Conservation (phyloP, 2,329 filamentous ascomycete species). For the Sphaerulina vaccinii region DNA sequence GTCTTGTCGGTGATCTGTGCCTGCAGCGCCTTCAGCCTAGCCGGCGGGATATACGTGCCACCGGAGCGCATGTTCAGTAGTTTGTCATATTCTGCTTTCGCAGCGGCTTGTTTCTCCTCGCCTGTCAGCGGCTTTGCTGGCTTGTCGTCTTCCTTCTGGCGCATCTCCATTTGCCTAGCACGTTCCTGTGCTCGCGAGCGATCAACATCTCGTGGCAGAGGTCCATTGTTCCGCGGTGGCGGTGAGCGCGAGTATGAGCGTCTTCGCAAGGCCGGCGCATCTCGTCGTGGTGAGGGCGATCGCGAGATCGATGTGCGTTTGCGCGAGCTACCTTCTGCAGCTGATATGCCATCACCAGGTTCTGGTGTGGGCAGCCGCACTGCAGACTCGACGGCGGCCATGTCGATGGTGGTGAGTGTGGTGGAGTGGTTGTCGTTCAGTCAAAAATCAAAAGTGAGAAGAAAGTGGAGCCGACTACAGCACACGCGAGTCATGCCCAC, state of each 20-base stretch:
- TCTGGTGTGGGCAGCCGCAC: slow-evolving; percentile 34
- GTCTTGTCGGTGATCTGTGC: slow-evolving; percentile 95
- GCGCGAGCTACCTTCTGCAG: slow-evolving; percentile 27
- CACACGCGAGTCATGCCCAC: slow-evolving; percentile 2
- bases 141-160: slow-evolving; percentile 44
- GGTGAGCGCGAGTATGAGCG: slow-evolving; percentile 36
- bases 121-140: slow-evolving; percentile 60
- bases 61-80: slow-evolving; percentile 89
- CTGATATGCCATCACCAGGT: slow-evolving; percentile 21
- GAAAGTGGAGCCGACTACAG: slow-evolving; percentile 3
- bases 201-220: slow-evolving; percentile 51
- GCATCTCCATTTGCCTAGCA: slow-evolving; percentile 50
- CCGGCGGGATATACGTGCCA: slow-evolving; percentile 94
- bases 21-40: slow-evolving; percentile 84
- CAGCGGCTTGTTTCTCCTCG: slow-evolving; percentile 81
- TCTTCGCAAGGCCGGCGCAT: slow-evolving; percentile 34
- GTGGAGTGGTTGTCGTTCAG: too few species aligned
- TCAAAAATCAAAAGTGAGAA: background rate
- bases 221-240: slow-evolving; percentile 35
- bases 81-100: slow-evolving; percentile 92
- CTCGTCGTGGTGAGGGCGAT: slow-evolving; percentile 38
- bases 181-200: slow-evolving; percentile 53
- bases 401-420: background rate
- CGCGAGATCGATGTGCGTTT: slow-evolving; percentile 36
- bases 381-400: slow-evolving; percentile 29